These are phyloP conservation scores for Yamadazyma songkhlaensis DNA, from an alignment of 1,139 yeast species.

Conservation along the genomic window DNA sequence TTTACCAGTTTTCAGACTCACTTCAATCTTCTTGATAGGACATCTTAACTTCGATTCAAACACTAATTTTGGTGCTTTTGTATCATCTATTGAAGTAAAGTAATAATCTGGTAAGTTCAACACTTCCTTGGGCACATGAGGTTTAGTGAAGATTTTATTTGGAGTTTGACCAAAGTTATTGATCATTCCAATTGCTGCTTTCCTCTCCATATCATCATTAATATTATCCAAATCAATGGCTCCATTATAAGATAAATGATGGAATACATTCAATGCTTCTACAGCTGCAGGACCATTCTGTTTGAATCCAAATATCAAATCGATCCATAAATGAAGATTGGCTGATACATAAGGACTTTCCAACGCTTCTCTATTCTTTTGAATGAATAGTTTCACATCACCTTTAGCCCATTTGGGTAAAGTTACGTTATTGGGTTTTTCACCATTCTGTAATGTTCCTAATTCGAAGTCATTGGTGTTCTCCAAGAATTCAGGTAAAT, in stretches of 20 bases:
- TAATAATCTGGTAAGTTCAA: conserved; percentile 35
- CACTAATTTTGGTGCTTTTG: conserved; percentile 24
- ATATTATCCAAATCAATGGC: conserved; percentile 73
- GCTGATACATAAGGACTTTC: conserved; percentile 79
- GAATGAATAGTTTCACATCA: conserved; percentile 68
- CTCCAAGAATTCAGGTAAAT: conserved; percentile 68
- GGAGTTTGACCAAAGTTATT: conserved; percentile 94
- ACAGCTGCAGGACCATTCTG: conserved; percentile 72
- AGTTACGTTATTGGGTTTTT: conserved; percentile 53
- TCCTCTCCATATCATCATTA: conserved; percentile 66
- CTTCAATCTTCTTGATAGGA: conserved; percentile 40
- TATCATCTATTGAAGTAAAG: conserved; percentile 21
- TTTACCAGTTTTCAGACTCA: conserved; percentile 29
- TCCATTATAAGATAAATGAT: conserved; percentile 78
- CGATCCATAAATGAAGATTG: conserved; percentile 79
- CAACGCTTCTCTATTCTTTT: conserved; percentile 73
- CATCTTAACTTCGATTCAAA: conserved; percentile 35
- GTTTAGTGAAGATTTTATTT: conserved; percentile 56
- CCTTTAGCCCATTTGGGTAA: conserved; percentile 82
- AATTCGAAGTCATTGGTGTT: conserved; percentile 66
- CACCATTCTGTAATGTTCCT: conserved; percentile 67
- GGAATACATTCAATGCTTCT: conserved; percentile 68
- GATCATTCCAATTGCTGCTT: conserved; percentile 77
- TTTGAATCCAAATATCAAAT: conserved; percentile 73
- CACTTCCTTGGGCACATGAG: conserved; percentile 56